These are phyloP conservation scores for Brassica balearica DNA, from an alignment of 441 rosid species.

Conservation along the genomic window DNA sequence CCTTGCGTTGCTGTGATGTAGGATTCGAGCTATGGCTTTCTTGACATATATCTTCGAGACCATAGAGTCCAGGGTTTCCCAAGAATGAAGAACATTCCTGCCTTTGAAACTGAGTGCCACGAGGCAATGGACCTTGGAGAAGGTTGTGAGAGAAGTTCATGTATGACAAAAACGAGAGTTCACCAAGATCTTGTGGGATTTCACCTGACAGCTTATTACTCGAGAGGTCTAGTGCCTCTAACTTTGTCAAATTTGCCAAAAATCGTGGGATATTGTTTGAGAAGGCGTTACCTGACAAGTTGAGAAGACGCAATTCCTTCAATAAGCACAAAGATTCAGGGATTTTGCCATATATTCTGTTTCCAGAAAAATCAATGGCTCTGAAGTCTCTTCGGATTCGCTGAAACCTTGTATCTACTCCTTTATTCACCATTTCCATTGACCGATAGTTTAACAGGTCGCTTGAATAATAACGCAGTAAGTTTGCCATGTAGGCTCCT, in stretches of 20 bases:
- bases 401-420: neutral
- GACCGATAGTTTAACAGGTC: neutral
- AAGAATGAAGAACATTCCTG: neutral
- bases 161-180: neutral
- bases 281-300: neutral
- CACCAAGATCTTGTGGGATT: neutral
- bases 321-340: neutral
- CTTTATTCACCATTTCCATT: neutral
- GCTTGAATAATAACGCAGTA: neutral
- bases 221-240: neutral
- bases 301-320: neutral
- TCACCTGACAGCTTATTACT: neutral
- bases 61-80: neutral
- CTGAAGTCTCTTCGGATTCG: neutral
- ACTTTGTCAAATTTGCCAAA: neutral
- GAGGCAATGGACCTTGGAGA: neutral
- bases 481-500: neutral
- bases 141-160: conserved; percentile 4
- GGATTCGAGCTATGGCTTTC: neutral
- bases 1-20: neutral
- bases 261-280: neutral
- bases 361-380: neutral
- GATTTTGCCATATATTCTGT: neutral
- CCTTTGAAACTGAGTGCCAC: neutral
- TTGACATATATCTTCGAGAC: neutral